phyloP scores from a whole-genome alignment of 2,329 filamentous ascomycete genomes.

The Triangularia setosa region DNA sequence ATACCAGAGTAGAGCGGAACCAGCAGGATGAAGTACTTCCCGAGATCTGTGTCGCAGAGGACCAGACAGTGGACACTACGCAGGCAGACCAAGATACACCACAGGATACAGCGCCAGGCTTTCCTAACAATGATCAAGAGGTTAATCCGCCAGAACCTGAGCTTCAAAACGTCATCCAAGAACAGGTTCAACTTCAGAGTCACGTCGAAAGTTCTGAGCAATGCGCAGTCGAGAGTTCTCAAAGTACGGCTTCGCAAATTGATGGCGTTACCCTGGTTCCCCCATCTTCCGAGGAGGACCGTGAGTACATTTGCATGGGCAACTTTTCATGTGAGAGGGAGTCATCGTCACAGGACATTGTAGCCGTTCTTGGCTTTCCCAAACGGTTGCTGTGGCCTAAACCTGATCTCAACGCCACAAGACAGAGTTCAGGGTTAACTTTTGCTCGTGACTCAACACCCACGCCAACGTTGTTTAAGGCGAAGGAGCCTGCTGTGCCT shows the following conservation, averaged over 20 bases:
- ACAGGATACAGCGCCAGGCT: background rate
- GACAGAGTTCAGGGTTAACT: background rate
- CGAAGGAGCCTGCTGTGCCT: background rate
- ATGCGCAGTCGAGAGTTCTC: background rate
- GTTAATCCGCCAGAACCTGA: background rate
- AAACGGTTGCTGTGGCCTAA: slow-evolving; percentile 25
- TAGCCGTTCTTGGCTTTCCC: slow-evolving; percentile 4
- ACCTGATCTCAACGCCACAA: background rate
- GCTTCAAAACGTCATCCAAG: background rate
- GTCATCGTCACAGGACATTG: slow-evolving; percentile 11
- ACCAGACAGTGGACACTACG: background rate
- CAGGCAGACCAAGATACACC: background rate
- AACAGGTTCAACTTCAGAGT: background rate
- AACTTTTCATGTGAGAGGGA: slow-evolving; percentile 21
- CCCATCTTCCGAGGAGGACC: background rate
- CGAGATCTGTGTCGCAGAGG: background rate
- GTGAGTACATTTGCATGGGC: slow-evolving; percentile 5
- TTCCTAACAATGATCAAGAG: background rate
- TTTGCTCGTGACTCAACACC: background rate
- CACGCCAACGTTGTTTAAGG: background rate
- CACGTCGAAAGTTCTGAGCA: background rate
- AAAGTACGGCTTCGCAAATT: slow-evolving; percentile 13
- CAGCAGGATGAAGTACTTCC: background rate
- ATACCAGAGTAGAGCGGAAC: background rate
- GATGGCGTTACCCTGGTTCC: slow-evolving; percentile 22